phyloP scores from a whole-genome alignment of 1,284 basidiomycete genomes.

The Trichosporon sp. region DNA sequence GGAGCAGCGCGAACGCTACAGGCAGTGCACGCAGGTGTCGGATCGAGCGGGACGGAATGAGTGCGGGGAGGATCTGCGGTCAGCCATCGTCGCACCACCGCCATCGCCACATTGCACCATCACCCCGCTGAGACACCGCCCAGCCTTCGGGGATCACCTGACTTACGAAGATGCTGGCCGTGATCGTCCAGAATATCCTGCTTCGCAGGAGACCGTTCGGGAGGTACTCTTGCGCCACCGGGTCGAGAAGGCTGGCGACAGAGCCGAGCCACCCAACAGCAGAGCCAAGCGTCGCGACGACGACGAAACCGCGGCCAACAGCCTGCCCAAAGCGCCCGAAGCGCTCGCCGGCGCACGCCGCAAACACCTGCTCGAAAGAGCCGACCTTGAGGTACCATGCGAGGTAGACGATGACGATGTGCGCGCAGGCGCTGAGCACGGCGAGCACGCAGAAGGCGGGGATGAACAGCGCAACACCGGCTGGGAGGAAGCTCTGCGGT shows the following conservation, averaged over 20 bases:
- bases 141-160: not conserved
- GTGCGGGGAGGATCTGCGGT: slow-evolving; percentile 37
- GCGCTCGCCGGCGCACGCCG: slow-evolving; percentile 31
- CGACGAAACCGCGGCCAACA: slow-evolving; percentile 37
- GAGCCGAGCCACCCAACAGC: slow-evolving; percentile 42
- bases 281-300: slow-evolving; percentile 35
- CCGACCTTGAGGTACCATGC: slow-evolving; percentile 49
- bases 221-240: slow-evolving; percentile 34
- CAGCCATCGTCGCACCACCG: slow-evolving; percentile 5
- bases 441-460: slow-evolving; percentile 43
- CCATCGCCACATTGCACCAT: not conserved
- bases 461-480: slow-evolving; percentile 48
- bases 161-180: slow-evolving; percentile 34
- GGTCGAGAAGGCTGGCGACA: slow-evolving; percentile 36
- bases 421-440: slow-evolving; percentile 42
- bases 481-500: slow-evolving; percentile 47
- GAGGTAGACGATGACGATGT: slow-evolving; percentile 50
- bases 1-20: slow-evolving; percentile 32
- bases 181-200: slow-evolving; percentile 38
- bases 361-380: slow-evolving; percentile 48
- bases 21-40: slow-evolving; percentile 28
- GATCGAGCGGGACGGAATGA: slow-evolving; percentile 38
- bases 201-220: slow-evolving; percentile 30
- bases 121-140: not conserved
- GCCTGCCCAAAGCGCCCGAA: slow-evolving; percentile 39